These are phyloP conservation scores for Pelagomonas calceolata DNA, from an alignment of 108 stramenopile species.

Conservation along the genomic window DNA sequence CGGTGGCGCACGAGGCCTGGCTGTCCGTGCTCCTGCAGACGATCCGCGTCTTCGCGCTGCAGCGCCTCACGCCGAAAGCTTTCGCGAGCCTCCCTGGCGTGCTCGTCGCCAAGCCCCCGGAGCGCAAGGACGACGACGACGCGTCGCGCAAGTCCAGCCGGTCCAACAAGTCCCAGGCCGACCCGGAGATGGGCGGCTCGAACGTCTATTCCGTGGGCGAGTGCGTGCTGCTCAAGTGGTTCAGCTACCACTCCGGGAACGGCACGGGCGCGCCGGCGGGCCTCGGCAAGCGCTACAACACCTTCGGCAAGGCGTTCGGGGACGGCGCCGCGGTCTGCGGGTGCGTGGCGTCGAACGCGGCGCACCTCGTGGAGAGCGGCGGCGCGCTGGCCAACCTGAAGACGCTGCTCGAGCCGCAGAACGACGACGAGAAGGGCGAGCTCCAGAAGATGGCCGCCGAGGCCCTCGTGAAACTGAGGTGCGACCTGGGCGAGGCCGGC, in stretches of 20 bases:
- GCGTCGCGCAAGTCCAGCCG: too few relatives aligned
- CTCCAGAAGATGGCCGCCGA: conserved; percentile 1
- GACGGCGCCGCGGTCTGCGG: conserved; percentile 3
- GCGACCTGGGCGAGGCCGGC: not conserved
- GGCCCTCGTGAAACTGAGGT: not conserved
- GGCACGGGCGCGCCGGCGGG: not conserved
- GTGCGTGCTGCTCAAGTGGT: conserved; percentile 32
- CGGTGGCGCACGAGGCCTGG: conserved; percentile 3
- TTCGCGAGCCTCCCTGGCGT: conserved; percentile 34
- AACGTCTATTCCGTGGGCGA: conserved; percentile 39
- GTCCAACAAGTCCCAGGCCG: not conserved
- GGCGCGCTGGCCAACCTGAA: not conserved
- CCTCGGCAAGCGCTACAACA: conserved; percentile 8
- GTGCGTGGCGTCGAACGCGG: conserved; percentile 5
- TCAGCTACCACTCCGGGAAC: conserved; percentile 15
- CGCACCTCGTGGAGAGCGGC: not conserved
- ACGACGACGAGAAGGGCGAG: conserved; percentile 2
- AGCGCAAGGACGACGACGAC: not conserved
- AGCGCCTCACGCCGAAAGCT: conserved; percentile 25
- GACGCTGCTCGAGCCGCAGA: not conserved
- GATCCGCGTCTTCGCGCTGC: conserved; percentile 34
- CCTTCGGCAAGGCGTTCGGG: conserved; percentile 6
- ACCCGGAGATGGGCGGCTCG: conserved; percentile 7
- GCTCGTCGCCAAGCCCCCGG: conserved; percentile 4
- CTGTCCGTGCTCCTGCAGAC: conserved; percentile 15